A percentile compares a stretch with the other conserved stretches of the same genome.
Evolutionary conservation across 805 yeast species (phyloP).

Genomic region (Torulaspora gathmanii): DNA sequence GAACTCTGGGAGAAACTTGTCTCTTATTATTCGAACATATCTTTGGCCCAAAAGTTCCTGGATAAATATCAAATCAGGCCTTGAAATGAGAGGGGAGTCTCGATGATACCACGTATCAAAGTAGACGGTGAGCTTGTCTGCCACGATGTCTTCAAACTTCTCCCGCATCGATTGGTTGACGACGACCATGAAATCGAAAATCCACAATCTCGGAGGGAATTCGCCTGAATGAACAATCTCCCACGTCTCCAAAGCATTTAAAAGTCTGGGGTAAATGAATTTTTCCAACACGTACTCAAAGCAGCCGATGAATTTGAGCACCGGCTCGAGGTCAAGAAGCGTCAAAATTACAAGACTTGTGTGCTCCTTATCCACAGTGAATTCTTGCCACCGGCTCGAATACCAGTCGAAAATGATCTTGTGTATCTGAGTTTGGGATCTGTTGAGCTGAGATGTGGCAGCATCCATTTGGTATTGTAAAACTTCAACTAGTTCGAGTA

Average conservation of each 20-base stretch:
- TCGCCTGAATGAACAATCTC: conserved; percentile 4
- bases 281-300: conserved; percentile 28
- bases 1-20: conserved; percentile 16
- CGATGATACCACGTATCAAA: conserved; percentile 24
- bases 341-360: conserved; percentile 9
- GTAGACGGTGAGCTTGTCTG: conserved; percentile 14
- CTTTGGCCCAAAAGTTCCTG: conserved; percentile 13
- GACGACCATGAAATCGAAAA: conserved; percentile 18
- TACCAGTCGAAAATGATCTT: conserved; percentile 12
- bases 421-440: conserved; percentile 26
- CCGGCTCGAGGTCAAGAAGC: conserved; percentile 20
- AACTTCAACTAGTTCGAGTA: conserved; percentile 13
- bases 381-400: conserved; percentile 9
- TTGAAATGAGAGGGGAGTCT: conserved; percentile 5
- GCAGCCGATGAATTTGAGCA: conserved; percentile 21
- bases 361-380: conserved; percentile 10
- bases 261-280: conserved; percentile 39
- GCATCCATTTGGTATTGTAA: conserved; percentile 23
- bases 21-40: conserved; percentile 12
- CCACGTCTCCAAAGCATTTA: conserved; percentile 38
- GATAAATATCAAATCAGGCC: conserved; percentile 14
- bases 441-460: conserved; percentile 15
- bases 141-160: conserved; percentile 8
- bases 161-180: conserved; percentile 4
- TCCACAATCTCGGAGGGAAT: conserved; percentile 19